Evolutionary conservation across 2,329 filamentous ascomycete genomes (phyloP), one percentile per base, ranked within the genome.

Genomic region (Colletotrichum sp.): DNA sequence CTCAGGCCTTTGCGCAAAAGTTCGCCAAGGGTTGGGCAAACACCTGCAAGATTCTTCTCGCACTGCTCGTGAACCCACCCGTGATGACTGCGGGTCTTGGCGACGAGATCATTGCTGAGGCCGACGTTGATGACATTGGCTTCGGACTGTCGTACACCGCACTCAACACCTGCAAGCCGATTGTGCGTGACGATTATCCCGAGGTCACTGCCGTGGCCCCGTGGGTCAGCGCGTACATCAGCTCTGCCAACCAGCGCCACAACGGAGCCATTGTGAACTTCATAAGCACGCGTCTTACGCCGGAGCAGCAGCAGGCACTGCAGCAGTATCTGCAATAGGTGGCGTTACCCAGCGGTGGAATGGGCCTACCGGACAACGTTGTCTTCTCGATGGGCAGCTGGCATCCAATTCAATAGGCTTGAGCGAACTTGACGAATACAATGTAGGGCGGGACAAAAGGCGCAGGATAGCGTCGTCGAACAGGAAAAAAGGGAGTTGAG

Each of bases 71-170:
- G 82, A 98, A 98, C 85, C 95, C 96, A 30, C 96, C 96, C 3
- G 86, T 87, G 44, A 91, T 96, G 6, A 86, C 90, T 8, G 86
- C 88, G 19, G 91, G 93, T 2, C 87, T 90, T 44, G 93, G 93
- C 73, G 93, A 95, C 78, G 95, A 98, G 79, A 87, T 95, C 67
- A 93, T 98, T 78, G 91, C 92, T 13, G 97, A 98, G 82, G 93
- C 95, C 5, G 96, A 98, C 81, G 94, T 98, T 30, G 97, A 99
- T 80, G 97, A 99, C 83, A 93, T 98, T 79, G 94, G 95, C 32
- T 99, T 99, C 82, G 97, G 97, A 30, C 93, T 98, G 78, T 96
- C 96, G 11, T 99, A 98, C 86, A 98, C 97, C 1, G 93, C 95
- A 36, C 90, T 99, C 77, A 98, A 96, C 86, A 98, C 96, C 0